These are phyloP conservation scores for Yamadazyma phyllophila DNA, from an alignment of 805 yeast genomes.

Conservation along the genomic window DNA sequence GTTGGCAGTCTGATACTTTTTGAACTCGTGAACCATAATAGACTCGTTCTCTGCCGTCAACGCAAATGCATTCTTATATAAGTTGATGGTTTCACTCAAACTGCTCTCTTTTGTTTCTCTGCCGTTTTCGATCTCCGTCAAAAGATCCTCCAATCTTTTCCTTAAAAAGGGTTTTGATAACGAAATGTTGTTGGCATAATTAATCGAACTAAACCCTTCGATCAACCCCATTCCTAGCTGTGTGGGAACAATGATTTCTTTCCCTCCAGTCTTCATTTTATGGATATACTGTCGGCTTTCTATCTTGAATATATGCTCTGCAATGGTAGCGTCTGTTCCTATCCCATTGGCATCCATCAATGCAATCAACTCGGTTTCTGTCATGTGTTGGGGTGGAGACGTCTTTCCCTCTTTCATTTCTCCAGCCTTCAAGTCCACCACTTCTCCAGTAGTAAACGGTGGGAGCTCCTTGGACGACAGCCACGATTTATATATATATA, in stretches of 20 bases:
- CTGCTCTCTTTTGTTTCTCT: slow-evolving; percentile 51
- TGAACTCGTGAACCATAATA: slow-evolving; percentile 21
- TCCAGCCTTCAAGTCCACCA: slow-evolving; percentile 52
- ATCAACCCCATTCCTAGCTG: slow-evolving; percentile 81
- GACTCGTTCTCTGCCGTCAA: slow-evolving; percentile 40
- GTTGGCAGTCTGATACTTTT: slow-evolving; percentile 7
- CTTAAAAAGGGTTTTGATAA: slow-evolving; percentile 88
- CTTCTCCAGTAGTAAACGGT: slow-evolving; percentile 53
- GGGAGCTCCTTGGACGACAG: slow-evolving; percentile 65
- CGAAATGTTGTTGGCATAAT: slow-evolving; percentile 50
- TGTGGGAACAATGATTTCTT: slow-evolving; percentile 66
- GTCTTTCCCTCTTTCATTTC: slow-evolving; percentile 74
- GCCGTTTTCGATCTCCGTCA: slow-evolving; percentile 72
- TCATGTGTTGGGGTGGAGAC: slow-evolving; percentile 74
- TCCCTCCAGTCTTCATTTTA: slow-evolving; percentile 37
- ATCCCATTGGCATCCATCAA: slow-evolving; percentile 97
- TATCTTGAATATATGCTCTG: slow-evolving; percentile 91
- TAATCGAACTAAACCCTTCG: slow-evolving; percentile 81
- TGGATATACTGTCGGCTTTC: slow-evolving; percentile 62
- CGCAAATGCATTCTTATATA: slow-evolving; percentile 60
- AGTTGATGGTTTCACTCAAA: slow-evolving; percentile 47
- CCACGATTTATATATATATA: slow-evolving; percentile 82
- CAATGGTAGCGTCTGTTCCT: slow-evolving; percentile 99
- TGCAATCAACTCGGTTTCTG: slow-evolving; percentile 88
- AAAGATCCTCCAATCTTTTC: slow-evolving; percentile 64